Evolutionary conservation across 331 rosid species (phyloP).

Genomic region (Ulmus americana): DNA sequence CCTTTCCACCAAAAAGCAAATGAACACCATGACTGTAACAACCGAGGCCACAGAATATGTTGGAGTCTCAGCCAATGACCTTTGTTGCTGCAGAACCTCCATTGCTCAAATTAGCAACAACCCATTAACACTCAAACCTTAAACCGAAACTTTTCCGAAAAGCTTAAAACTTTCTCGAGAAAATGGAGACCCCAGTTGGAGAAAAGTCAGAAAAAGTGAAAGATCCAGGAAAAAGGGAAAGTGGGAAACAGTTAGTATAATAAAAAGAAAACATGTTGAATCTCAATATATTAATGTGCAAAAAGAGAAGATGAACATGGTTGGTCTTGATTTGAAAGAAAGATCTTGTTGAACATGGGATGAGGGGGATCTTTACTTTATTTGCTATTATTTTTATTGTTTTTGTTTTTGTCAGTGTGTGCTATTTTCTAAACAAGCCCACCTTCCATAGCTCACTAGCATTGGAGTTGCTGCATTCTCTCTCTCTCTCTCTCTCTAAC

Average conservation of each 20-base stretch:
- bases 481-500: not conserved
- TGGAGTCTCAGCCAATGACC: slow-evolving; percentile 89
- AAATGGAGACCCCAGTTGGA: slow-evolving; percentile 3
- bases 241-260: slow-evolving; percentile 18
- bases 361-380: slow-evolving; percentile 18
- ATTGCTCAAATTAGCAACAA: slow-evolving; percentile 27
- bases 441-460: not conserved
- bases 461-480: slow-evolving; percentile 14
- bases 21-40: slow-evolving; percentile 76
- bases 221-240: slow-evolving; percentile 40
- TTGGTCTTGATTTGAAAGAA: not conserved
- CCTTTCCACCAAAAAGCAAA: slow-evolving; percentile 71
- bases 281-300: slow-evolving; percentile 20
- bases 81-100: slow-evolving; percentile 41
- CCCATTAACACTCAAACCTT: slow-evolving; percentile 10
- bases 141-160: slow-evolving; percentile 14
- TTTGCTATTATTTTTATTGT: not conserved
- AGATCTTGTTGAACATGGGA: slow-evolving; percentile 18
- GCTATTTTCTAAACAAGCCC: slow-evolving; percentile 13
- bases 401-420: slow-evolving; percentile 7
- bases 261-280: not conserved
- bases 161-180: slow-evolving; percentile 6
- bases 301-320: slow-evolving; percentile 32
- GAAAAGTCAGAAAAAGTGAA: slow-evolving; percentile 2
- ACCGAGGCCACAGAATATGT: slow-evolving; percentile 90